Conservation (phyloP, 306 rosid genomes). For the Cucumis hystrix region DNA sequence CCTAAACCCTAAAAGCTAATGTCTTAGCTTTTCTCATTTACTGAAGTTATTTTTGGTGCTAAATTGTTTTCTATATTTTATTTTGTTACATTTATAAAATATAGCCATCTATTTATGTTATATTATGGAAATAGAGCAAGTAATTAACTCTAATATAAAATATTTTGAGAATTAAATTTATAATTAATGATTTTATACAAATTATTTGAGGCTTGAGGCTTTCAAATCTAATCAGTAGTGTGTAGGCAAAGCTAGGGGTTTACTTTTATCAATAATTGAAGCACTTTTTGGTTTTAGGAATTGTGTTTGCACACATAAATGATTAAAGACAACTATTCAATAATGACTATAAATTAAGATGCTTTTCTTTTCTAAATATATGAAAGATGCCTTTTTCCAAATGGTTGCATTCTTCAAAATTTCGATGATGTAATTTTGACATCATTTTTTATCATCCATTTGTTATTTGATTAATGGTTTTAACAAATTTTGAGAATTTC, state of each 20-base stretch:
- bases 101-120: too few species aligned
- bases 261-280: not conserved
- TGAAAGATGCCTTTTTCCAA: too few species aligned
- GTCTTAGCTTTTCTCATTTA: not conserved
- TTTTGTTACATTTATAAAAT: too few species aligned
- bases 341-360: not conserved
- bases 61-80: too few species aligned
- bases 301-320: not conserved
- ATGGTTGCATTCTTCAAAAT: not conserved
- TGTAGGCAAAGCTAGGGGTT: not conserved
- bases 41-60: not conserved
- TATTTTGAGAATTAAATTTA: not conserved
- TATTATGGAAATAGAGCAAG: too few species aligned
- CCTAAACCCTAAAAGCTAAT: not conserved
- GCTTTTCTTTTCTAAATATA: not conserved
- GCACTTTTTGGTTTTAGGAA: not conserved
- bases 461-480: not conserved
- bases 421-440: not conserved
- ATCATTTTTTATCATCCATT: not conserved
- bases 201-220: not conserved
- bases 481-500: not conserved
- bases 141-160: not conserved
- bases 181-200: not conserved
- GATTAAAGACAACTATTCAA: not conserved
- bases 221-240: not conserved